Evolutionary conservation across 208 protist species (phyloP).

Genomic region (Acanthamoeba divionensis): DNA sequence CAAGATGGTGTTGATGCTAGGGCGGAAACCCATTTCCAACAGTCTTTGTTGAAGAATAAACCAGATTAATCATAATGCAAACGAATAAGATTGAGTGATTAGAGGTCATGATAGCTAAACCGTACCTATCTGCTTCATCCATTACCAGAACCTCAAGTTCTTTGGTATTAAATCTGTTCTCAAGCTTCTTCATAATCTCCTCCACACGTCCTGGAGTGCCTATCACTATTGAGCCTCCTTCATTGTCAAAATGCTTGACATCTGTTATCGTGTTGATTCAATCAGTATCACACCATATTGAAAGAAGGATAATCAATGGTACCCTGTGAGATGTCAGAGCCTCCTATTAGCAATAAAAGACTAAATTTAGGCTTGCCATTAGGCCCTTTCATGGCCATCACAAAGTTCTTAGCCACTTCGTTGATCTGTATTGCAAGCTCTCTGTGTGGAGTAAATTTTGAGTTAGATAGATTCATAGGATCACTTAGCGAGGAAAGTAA

Average conservation of each 20-base stretch:
- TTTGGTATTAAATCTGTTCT: constrained; percentile 33
- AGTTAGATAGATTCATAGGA: neutral
- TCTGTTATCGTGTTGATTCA: neutral
- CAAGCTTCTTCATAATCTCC: constrained; percentile 59
- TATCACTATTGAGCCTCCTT: constrained; percentile 71
- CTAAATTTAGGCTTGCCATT: constrained; percentile 3
- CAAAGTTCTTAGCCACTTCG: constrained; percentile 54
- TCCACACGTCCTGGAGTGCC: constrained; percentile 77
- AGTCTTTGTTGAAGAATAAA: constrained; percentile 53
- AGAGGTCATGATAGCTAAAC: neutral
- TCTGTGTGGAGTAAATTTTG: neutral
- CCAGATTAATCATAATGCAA: neutral
- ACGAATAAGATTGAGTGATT: neutral
- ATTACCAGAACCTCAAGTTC: constrained; percentile 82
- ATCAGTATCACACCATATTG: neutral
- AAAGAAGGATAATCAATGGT: too few species aligned
- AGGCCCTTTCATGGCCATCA: neutral
- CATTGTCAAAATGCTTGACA: neutral
- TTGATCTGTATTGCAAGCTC: constrained; percentile 74
- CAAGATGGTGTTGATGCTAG: constrained; percentile 75
- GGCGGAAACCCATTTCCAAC: constrained; percentile 86
- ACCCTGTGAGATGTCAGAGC: constrained; percentile 56
- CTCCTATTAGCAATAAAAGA: constrained; percentile 68
- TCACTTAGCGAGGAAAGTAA: neutral
- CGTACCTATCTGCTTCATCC: constrained; percentile 81